Evolutionary conservation across 2,329 filamentous ascomycete species (phyloP).

Genomic region (Alternaria arborescens): DNA sequence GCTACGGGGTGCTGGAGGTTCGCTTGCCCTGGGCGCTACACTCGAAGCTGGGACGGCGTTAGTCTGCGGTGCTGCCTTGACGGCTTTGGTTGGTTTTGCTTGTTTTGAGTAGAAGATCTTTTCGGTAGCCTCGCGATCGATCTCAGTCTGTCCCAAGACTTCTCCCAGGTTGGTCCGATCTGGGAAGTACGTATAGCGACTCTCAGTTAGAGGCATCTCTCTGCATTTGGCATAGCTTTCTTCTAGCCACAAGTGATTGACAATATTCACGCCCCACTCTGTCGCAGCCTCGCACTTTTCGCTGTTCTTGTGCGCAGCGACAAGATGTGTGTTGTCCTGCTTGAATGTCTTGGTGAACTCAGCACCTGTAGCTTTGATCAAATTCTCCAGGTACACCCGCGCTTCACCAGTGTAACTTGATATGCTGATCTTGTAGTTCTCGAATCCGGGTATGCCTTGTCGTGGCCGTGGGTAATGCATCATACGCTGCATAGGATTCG

Average conservation of each 20-base stretch:
- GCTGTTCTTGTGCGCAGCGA: slow-evolving; percentile 87
- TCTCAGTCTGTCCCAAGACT: slow-evolving; percentile 86
- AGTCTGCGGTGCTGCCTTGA: slow-evolving; percentile 28
- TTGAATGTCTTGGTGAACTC: slow-evolving; percentile 96
- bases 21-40: slow-evolving; percentile 23
- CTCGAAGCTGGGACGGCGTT: slow-evolving; percentile 32
- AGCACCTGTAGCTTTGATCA: slow-evolving; percentile 83
- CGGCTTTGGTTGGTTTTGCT: slow-evolving; percentile 34
- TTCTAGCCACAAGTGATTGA: slow-evolving; percentile 97
- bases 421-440: slow-evolving; percentile 79
- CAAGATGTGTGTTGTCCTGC: slow-evolving; percentile 92
- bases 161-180: slow-evolving; percentile 89
- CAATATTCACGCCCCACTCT: slow-evolving; percentile 89
- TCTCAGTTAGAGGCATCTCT: slow-evolving; percentile 73
- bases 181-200: slow-evolving; percentile 86
- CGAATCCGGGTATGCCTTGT: slow-evolving; percentile 80
- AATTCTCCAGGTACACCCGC: slow-evolving; percentile 89
- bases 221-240: slow-evolving; percentile 94
- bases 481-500: slow-evolving; percentile 80
- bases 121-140: slow-evolving; percentile 77
- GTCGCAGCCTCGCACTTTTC: slow-evolving; percentile 92
- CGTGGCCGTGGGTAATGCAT: slow-evolving; percentile 89
- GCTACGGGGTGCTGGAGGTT: slow-evolving; percentile 11
- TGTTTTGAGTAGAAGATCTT: slow-evolving; percentile 66
- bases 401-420: slow-evolving; percentile 98